Evolutionary conservation across 345 rosid genomes (phyloP).

Genomic region (Euclidium syriacum): DNA sequence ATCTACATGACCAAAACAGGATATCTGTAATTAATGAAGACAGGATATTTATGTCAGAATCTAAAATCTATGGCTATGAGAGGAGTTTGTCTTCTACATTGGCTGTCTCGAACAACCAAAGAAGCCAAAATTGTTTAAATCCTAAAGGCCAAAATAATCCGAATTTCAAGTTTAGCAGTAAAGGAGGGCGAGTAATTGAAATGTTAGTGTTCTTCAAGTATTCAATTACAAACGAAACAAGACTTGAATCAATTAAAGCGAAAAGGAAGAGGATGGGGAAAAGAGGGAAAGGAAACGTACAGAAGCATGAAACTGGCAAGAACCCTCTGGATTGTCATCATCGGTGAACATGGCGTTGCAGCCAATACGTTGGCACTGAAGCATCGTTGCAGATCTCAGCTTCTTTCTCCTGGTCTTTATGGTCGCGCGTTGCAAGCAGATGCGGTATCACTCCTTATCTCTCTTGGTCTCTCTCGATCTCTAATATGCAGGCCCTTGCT

Average conservation of each 20-base stretch:
- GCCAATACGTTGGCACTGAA: constrained; percentile 86
- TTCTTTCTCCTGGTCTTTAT: too few relatives aligned
- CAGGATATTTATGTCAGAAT: neutral
- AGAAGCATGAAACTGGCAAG: constrained; percentile 74
- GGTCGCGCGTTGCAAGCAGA: too few relatives aligned
- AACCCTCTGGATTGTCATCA: constrained; percentile 75
- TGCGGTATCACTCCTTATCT: too few relatives aligned
- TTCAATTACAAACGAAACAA: neutral
- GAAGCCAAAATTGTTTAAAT: too few relatives aligned
- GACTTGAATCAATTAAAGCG: too few relatives aligned
- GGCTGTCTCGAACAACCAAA: neutral
- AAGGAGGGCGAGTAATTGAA: too few relatives aligned
- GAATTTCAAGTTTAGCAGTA: too few relatives aligned
- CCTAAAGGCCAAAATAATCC: too few relatives aligned
- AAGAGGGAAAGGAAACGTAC: constrained; percentile 34
- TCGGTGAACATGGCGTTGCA: constrained; percentile 79
- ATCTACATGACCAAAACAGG: constrained; percentile 7
- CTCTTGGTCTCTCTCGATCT: too few relatives aligned
- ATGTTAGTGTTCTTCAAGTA: too few relatives aligned
- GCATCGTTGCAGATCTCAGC: constrained; percentile 30
- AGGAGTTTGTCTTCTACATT: constrained; percentile 3
- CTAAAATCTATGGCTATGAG: neutral
- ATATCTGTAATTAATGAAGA: constrained; percentile 6
- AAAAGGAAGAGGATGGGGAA: neutral
- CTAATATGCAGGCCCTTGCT: too few relatives aligned